These are phyloP conservation scores for Coemansia sp. DNA, from an alignment of 192 early-diverging fungal species.

Conservation along the genomic window DNA sequence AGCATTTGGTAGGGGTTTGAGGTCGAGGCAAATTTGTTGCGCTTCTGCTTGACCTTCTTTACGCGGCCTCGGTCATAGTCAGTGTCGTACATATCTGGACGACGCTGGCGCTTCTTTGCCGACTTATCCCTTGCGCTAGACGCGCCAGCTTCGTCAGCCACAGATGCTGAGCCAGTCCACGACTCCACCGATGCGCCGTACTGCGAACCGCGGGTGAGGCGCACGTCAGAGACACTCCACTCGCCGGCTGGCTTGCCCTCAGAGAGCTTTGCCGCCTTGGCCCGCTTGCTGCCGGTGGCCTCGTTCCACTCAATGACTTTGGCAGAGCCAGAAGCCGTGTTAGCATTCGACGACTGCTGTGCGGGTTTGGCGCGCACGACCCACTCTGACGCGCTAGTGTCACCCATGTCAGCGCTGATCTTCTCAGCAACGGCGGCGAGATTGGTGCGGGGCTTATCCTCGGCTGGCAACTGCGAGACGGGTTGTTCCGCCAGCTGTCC, in stretches of 20 bases:
- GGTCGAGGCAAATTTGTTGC: conserved; percentile 35
- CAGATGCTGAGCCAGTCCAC: conserved; percentile 50
- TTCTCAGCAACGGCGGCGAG: background rate
- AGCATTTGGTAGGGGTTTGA: conserved; percentile 52
- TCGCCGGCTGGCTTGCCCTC: conserved; percentile 46
- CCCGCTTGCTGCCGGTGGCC: conserved; percentile 49
- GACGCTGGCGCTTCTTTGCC: conserved; percentile 55
- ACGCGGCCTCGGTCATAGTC: conserved; percentile 74
- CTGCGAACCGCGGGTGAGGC: conserved; percentile 47
- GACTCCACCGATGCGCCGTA: conserved; percentile 57
- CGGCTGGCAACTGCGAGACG: background rate
- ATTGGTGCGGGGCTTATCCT: background rate
- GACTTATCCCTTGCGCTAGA: conserved; percentile 18
- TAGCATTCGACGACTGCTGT: background rate
- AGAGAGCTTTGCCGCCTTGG: conserved; percentile 53
- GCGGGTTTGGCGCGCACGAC: conserved; percentile 23
- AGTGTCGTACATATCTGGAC: conserved; percentile 62
- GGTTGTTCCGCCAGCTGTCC: background rate
- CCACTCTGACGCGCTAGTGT: conserved; percentile 23
- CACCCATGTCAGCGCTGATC: conserved; percentile 8
- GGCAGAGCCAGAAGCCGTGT: background rate
- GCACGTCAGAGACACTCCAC: conserved; percentile 42
- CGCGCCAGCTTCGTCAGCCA: conserved; percentile 23
- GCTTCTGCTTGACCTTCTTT: conserved; percentile 70
- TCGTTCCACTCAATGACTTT: conserved; percentile 48